A percentile compares a stretch with the other conserved stretches of the same genome.
Conservation (phyloP, 768 basidiomycete species). For the Auriscalpium orientale region DNA sequence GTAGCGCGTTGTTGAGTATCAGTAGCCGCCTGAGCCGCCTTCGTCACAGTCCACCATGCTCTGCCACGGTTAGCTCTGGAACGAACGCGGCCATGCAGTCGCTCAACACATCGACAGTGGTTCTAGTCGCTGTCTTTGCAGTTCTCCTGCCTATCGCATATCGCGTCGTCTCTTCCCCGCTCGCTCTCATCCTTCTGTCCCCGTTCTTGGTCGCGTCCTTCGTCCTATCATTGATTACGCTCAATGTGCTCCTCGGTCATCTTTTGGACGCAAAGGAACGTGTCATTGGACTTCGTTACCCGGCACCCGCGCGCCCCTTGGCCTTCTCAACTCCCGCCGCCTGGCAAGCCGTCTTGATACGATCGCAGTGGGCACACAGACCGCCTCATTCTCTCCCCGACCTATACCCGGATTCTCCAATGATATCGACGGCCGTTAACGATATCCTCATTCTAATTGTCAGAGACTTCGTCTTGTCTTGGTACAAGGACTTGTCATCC, state of each 20-base stretch:
- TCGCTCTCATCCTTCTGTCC: slow-evolving; percentile 54
- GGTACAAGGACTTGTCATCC: slow-evolving; percentile 83
- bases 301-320: slow-evolving; percentile 60
- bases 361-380: slow-evolving; percentile 84
- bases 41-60: no score
- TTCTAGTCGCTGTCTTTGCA: slow-evolving; percentile 50
- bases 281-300: slow-evolving; percentile 30
- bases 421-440: slow-evolving; percentile 66
- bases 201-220: slow-evolving; percentile 49
- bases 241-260: slow-evolving; percentile 32
- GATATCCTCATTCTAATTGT: slow-evolving; percentile 76
- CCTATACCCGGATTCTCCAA: slow-evolving; percentile 54
- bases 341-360: slow-evolving; percentile 84
- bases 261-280: slow-evolving; percentile 43
- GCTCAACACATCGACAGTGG: slow-evolving; percentile 31
- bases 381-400: slow-evolving; percentile 61
- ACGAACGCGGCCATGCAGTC: background rate
- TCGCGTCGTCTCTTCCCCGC: slow-evolving; percentile 58
- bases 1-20: no score
- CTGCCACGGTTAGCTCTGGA: no score
- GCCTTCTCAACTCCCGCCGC: slow-evolving; percentile 90
- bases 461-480: slow-evolving; percentile 80
- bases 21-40: no score
- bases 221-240: slow-evolving; percentile 38
- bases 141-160: slow-evolving; percentile 46